Percentiles rank a stretch among this genome's conserved stretches.
Conservation (phyloP, 2,329 filamentous ascomycete species). For the Cadophora sp. region DNA sequence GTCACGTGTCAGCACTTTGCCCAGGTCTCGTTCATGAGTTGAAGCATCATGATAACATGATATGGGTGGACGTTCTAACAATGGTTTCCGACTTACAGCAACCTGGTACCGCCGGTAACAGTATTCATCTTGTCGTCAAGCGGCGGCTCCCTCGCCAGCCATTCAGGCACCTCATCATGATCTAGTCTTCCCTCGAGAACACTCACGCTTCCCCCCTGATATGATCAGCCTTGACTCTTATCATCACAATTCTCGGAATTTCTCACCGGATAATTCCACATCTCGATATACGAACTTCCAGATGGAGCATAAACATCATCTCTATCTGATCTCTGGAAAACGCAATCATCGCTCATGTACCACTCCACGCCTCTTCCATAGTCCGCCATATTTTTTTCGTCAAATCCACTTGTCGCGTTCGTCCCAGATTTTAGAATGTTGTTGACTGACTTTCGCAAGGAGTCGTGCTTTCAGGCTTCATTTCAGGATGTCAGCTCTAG, state of each 20-base stretch:
- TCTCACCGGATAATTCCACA: neutral
- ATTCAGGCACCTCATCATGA: neutral
- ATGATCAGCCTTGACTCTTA: neutral
- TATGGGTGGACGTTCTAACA: neutral
- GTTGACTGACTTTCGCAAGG: neutral
- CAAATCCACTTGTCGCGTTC: neutral
- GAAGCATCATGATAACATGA: too few species aligned
- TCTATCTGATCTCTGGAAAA: neutral
- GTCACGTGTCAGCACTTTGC: neutral
- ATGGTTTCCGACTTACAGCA: neutral
- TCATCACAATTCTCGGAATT: neutral
- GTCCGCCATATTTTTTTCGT: neutral
- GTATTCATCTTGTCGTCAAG: neutral
- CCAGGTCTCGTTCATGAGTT: too few species aligned
- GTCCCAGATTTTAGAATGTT: neutral
- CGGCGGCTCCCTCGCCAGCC: neutral
- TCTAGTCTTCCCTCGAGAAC: slow-evolving; percentile 2
- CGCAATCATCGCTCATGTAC: slow-evolving; percentile 9
- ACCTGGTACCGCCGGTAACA: neutral
- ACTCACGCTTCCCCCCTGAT: neutral
- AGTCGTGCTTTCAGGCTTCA: neutral
- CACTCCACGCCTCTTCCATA: neutral
- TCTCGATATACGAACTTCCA: neutral
- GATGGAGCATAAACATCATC: neutral
- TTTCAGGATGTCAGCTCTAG: neutral